Evolutionary conservation across 73 alveolate genomes (phyloP), one percentile per base, ranked within the genome.

Genomic region (Durusdinium trenchii): DNA sequence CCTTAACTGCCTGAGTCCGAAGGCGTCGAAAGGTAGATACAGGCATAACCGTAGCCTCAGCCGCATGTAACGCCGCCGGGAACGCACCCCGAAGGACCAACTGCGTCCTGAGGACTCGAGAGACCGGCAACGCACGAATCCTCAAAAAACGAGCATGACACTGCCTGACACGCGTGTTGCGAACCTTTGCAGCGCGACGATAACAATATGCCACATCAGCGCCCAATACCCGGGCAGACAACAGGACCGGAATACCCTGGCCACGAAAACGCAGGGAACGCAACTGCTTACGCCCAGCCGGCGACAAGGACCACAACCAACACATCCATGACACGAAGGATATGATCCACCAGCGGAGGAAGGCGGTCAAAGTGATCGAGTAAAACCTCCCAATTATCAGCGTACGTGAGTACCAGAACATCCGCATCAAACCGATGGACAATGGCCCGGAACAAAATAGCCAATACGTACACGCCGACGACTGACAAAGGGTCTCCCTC

Each of bases 401-500:
- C 84, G 38, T 71, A 71, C 52, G 52, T 71, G 51, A n/a, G 28
- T 4, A 51, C 52, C 30, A 4, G 9, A 28, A 28, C 7, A n/a
- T 6, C 36, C 30, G 84, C 18, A 3, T 16, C 48, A 6, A 6
- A 6, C 18, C 52, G 28, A 10, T 6, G 52, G 18, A 71, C 51
- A 3, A n/a, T 5, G 52, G 6, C 43, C 6, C 26, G 43, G 28
- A 71, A 71, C 14, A 71, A n/a, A 14, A 6, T 3, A 5, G 36
- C 32, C 20, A 76, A 6, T 6, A 9, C n/a, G 38, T 12, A 76
- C 86, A 43, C 45, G 4, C 42, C 86, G 45, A 76, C 38, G 35
- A 76, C 61, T n/a, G 62, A 6, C 26, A 76, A 38, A 38, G 86
- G 86, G 60, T 76, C 86, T 6, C 86, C 86, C 60, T 76, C 86